A percentile compares a stretch with the other conserved stretches of the same genome.
Conservation (phyloP, 2,329 filamentous ascomycete species). For the Exophiala calicioides region DNA sequence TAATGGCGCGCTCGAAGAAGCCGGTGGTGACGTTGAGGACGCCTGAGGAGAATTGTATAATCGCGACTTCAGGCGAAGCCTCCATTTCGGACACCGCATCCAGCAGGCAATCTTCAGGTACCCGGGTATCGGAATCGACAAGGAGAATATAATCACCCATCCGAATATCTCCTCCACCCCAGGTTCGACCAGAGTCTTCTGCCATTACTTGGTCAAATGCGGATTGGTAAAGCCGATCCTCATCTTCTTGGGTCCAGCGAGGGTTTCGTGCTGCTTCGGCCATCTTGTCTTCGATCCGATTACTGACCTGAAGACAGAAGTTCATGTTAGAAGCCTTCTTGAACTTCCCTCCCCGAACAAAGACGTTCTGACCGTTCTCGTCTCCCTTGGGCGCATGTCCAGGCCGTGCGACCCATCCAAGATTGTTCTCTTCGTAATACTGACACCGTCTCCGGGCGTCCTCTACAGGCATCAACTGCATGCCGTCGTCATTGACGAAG, state of each 20-base stretch:
- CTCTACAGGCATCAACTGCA: conserved; percentile 43
- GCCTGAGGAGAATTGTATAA: conserved; percentile 71
- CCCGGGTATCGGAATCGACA: conserved; percentile 69
- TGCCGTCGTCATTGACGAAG: conserved; percentile 43
- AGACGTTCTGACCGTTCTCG: conserved; percentile 34
- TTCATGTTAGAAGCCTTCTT: conserved; percentile 79
- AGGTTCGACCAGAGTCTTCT: conserved; percentile 56
- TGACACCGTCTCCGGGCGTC: conserved; percentile 47
- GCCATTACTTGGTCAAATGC: conserved; percentile 54
- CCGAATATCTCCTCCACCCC: conserved; percentile 81
- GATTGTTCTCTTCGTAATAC: conserved; percentile 53
- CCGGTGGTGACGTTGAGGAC: conserved; percentile 74
- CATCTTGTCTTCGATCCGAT: conserved; percentile 63
- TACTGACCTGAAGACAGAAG: conserved; percentile 63
- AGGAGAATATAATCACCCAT: conserved; percentile 76
- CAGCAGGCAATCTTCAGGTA: conserved; percentile 67
- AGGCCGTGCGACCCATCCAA: conserved; percentile 52
- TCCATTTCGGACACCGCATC: conserved; percentile 75
- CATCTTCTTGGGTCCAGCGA: conserved; percentile 38
- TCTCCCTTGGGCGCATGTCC: conserved; percentile 63
- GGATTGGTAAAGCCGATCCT: conserved; percentile 51
- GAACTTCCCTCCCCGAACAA: conserved; percentile 61
- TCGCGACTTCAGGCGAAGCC: conserved; percentile 67
- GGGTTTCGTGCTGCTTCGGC: conserved; percentile 10
- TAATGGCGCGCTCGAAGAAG: conserved; percentile 75